Evolutionary conservation across 805 yeast genomes (phyloP), one percentile per base, ranked within the genome.

Genomic region (Barnettozyma sp.): DNA sequence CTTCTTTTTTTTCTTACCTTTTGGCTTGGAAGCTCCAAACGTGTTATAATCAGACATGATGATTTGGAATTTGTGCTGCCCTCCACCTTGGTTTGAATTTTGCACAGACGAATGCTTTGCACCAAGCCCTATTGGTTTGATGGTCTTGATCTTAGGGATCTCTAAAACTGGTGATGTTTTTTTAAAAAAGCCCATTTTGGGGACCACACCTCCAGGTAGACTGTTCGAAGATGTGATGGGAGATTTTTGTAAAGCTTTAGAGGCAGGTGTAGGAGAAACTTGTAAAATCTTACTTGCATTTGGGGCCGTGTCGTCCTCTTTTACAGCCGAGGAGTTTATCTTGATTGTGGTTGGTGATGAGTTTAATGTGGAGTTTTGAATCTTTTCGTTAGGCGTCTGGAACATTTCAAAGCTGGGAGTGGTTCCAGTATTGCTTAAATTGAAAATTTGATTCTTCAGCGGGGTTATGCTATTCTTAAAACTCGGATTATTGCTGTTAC

Each of bases 41-140:
- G 50, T 34, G 23, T 55, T 52, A 14, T 53, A 62, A 34, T 60
- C 66, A 6, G 60, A 56, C 36, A 58, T 53, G 17, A 60, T 58
- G 30, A 63, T 58, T 22, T 65, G 64, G 34, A 61, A 45, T 26
- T 46, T 52, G 2, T 19, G 25, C 22, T 13, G 20, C 22, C 25
- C 18, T 27, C 12, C 24, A 23, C 16, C 24, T 26, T 11, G 35
- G 32, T 25, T n/a, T n/a, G n/a, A n/a, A n/a, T n/a, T n/a, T n/a
- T n/a, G n/a, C n/a, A n/a, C n/a, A n/a, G n/a, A n/a, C n/a, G n/a
- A n/a, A n/a, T n/a, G n/a, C n/a, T n/a, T n/a, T n/a, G n/a, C n/a
- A n/a, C n/a, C n/a, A n/a, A n/a, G n/a, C n/a, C n/a, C n/a, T n/a
- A n/a, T n/a, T n/a, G n/a, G n/a, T n/a, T 22, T 14, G 25, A 20